Base-by-base conservation (phyloP, 2,329 filamentous ascomycete genomes). In the Sclerotinia trifoliorum region DNA sequence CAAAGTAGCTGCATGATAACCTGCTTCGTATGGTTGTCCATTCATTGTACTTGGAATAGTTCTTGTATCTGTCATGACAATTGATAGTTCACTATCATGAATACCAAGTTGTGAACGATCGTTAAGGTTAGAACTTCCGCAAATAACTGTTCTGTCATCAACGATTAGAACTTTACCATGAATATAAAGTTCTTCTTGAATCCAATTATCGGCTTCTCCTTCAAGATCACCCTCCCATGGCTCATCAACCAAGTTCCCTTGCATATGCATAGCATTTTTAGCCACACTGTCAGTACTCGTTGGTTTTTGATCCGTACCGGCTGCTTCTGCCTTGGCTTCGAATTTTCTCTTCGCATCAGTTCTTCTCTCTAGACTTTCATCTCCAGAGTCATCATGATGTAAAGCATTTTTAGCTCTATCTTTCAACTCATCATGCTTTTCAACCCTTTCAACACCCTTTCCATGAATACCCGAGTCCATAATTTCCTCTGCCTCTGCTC, bases 101-200 rank as follows among this genome's bases (percentile, higher is more conserved):
- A 90, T 87, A 19, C 94, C 94, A 6, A 95, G 81, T 79, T 97
- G 94, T 63, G 92, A 88, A 65, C 94, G 90, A 77, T 98, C 94
- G 78, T 97, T 98, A 74, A 97, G 84, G 79, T 97, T 98, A 71
- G 91, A 92, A 35, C 90, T 93, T 24, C 93, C 93, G 77, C 93
- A 95, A 65, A 97, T 87, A 1, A 91, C 93, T 60, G 93, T 85
- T 66, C 88, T 88, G 78, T 98, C 94, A 77, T 98, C 94, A 1
- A 90, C 90, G 73, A 97, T 94, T 73, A 95, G 85, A 48, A 97
- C 84, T 81, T 98, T 99, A 39, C 88, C 91, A 78, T 99, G 95
- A 60, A 98, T 90, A 78, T 99, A 99, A 2, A 98, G 85, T 79
- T 99, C 94, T 78, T 99, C 95, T 77, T 97, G 94, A 69, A 98